Conservation (phyloP, 495 filamentous ascomycete species). For the Tetracladium setigerum region DNA sequence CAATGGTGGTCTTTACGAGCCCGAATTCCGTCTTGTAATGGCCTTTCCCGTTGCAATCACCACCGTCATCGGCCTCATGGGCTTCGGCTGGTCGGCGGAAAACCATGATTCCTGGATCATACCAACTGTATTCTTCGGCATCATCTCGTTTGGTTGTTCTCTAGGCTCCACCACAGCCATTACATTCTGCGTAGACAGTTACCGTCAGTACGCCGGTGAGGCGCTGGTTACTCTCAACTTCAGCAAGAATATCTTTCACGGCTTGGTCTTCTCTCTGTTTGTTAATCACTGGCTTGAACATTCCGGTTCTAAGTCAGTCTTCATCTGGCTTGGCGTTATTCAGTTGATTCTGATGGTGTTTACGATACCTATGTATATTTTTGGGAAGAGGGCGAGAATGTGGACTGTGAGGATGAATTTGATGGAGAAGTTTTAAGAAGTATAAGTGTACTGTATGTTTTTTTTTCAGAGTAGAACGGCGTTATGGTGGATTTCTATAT, state of each 20-base stretch:
- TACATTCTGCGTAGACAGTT: slow-evolving; percentile 90
- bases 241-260: slow-evolving; percentile 88
- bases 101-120: slow-evolving; percentile 78
- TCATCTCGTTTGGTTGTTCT: slow-evolving; percentile 90
- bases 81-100: slow-evolving; percentile 84
- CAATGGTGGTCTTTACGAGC: slow-evolving; percentile 94
- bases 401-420: slow-evolving; percentile 86
- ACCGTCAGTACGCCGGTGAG: slow-evolving; percentile 90
- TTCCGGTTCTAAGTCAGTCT: slow-evolving; percentile 72
- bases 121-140: slow-evolving; percentile 85
- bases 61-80: slow-evolving; percentile 83
- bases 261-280: slow-evolving; percentile 84
- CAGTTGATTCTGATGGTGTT: slow-evolving; percentile 67
- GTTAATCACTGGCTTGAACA: slow-evolving; percentile 76
- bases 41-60: slow-evolving; percentile 69
- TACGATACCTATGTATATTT: slow-evolving; percentile 94
- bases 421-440: slow-evolving; percentile 73
- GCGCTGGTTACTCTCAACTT: slow-evolving; percentile 94
- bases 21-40: slow-evolving; percentile 93
- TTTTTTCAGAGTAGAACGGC: too few relatives aligned
- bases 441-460: too few relatives aligned
- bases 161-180: slow-evolving; percentile 91
- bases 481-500: too few relatives aligned
- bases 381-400: slow-evolving; percentile 89
- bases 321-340: slow-evolving; percentile 76